phyloP scores from a whole-genome alignment of 352 stramenopile species.

The Chrysophaeum taylorii region DNA sequence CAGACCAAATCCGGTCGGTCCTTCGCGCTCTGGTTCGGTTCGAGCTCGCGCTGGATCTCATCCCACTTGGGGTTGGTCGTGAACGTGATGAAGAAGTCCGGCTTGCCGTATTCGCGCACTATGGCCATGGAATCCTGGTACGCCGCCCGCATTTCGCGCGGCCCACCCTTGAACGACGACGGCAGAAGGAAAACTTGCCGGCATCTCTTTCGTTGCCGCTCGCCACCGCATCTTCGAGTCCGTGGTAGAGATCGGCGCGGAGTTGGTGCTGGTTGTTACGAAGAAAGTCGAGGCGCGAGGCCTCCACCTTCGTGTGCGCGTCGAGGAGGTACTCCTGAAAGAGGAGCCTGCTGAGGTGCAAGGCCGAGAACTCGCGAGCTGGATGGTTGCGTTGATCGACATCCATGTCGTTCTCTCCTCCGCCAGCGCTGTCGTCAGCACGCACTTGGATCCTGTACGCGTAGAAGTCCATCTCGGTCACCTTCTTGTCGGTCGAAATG shows the following conservation, averaged over 20 bases:
- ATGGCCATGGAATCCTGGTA: conserved; percentile 42
- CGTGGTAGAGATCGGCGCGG: conserved; percentile 16
- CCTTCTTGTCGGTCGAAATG: neutral
- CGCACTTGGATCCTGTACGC: too few species aligned
- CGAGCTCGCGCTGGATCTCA: conserved; percentile 35
- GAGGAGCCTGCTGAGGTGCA: conserved; percentile 18
- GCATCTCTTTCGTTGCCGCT: conserved; percentile 2
- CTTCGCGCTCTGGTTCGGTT: conserved; percentile 12
- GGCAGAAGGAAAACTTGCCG: conserved; percentile 6
- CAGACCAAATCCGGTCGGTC: conserved; percentile 31
- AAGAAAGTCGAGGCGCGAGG: conserved; percentile 17
- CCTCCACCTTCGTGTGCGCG: conserved; percentile 24
- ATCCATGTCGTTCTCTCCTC: too few species aligned
- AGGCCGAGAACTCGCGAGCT: too few species aligned
- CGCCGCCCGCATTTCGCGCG: conserved; percentile 18
- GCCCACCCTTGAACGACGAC: conserved; percentile 16
- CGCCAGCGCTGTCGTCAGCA: too few species aligned
- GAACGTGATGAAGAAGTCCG: conserved; percentile 45
- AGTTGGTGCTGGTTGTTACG: conserved; percentile 18
- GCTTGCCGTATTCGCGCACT: conserved; percentile 32
- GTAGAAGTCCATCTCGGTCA: neutral
- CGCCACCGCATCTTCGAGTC: conserved; percentile 11
- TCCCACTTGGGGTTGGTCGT: conserved; percentile 43
- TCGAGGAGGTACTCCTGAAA: conserved; percentile 26
- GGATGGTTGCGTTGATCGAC: too few species aligned